Evolutionary conservation across 345 rosid species (phyloP).

Genomic region (Physaria fendleri): DNA sequence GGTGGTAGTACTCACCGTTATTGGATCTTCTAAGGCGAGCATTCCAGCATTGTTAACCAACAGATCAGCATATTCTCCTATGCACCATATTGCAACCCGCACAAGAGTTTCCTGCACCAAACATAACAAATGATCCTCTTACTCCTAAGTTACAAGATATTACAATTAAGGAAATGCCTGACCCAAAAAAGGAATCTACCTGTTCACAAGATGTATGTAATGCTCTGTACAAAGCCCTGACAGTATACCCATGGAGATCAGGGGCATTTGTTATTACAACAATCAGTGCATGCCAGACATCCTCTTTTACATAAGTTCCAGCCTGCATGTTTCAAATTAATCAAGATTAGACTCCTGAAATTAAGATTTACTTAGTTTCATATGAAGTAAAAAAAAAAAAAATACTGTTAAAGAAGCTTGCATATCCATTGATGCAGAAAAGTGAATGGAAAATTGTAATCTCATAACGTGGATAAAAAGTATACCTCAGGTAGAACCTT

Average conservation of each 20-base stretch:
- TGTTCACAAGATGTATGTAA: constrained; percentile 69
- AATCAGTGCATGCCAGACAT: constrained; percentile 88
- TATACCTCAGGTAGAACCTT: constrained; percentile 95
- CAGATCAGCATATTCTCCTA: constrained; percentile 96
- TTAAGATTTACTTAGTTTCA: neutral
- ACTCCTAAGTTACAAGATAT: constrained; percentile 20
- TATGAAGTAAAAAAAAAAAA: neutral
- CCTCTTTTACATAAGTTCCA: constrained; percentile 92
- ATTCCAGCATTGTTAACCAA: constrained; percentile 76
- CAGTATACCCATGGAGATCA: constrained; percentile 92
- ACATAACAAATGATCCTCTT: constrained; percentile 18
- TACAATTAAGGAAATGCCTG: constrained; percentile 11
- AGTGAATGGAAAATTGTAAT: neutral
- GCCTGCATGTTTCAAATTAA: constrained; percentile 26
- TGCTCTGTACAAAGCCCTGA: constrained; percentile 79
- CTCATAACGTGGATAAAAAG: neutral
- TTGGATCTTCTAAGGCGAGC: constrained; percentile 76
- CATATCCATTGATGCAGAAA: neutral
- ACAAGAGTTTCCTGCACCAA: constrained; percentile 72
- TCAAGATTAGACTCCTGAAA: constrained; percentile 27
- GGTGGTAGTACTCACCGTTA: constrained; percentile 60
- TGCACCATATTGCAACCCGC: constrained; percentile 93
- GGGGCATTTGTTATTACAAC: constrained; percentile 90
- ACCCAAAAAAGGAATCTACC: constrained; percentile 36
- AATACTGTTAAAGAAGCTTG: neutral